These are phyloP conservation scores for Phialophora verrucosa DNA, from an alignment of 2,329 filamentous ascomycete species.

Conservation along the genomic window DNA sequence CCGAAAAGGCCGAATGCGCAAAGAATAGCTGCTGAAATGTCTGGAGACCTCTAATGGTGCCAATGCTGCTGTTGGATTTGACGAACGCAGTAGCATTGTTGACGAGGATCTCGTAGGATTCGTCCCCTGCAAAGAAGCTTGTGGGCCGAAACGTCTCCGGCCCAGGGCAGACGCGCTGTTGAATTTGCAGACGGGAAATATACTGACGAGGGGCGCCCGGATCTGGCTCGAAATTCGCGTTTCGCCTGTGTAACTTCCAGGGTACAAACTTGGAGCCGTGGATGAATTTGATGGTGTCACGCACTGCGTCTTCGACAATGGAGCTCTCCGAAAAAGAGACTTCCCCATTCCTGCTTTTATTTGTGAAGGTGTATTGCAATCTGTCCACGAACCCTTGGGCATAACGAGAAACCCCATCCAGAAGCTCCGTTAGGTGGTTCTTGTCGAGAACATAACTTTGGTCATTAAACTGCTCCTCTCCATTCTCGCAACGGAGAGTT, in stretches of 20 bases:
- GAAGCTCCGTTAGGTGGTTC: not conserved
- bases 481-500: constrained; percentile 22
- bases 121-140: constrained; percentile 38
- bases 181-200: constrained; percentile 36
- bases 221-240: constrained; percentile 39
- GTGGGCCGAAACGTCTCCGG: constrained; percentile 18
- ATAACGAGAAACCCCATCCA: constrained; percentile 11
- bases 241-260: constrained; percentile 43
- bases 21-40: constrained; percentile 44
- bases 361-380: constrained; percentile 13
- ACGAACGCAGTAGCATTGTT: constrained; percentile 36
- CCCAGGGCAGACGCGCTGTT: constrained; percentile 30
- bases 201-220: constrained; percentile 28
- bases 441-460: not conserved
- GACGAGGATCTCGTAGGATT: constrained; percentile 41
- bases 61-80: constrained; percentile 39
- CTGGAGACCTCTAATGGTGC: constrained; percentile 40
- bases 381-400: constrained; percentile 16
- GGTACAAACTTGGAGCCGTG: constrained; percentile 41
- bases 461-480: constrained; percentile 11
- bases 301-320: constrained; percentile 37
- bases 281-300: constrained; percentile 35
- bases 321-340: constrained; percentile 31
- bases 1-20: constrained; percentile 39
- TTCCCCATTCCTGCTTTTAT: constrained; percentile 1